These are phyloP conservation scores for Dactylonectria macrodidyma DNA, from an alignment of 2,329 filamentous ascomycete species.

Conservation along the genomic window DNA sequence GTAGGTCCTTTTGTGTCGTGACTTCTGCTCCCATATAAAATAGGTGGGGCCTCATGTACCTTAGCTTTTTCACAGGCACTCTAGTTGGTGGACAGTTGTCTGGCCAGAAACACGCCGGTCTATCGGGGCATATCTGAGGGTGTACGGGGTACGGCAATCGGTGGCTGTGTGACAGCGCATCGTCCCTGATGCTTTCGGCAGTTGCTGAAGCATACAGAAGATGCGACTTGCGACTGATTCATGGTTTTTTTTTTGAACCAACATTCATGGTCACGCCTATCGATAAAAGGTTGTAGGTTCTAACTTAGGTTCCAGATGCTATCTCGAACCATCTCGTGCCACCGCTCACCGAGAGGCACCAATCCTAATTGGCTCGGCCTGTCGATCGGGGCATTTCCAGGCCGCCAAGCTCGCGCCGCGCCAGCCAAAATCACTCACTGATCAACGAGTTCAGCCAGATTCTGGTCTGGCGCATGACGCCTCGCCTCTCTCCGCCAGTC, in stretches of 20 bases:
- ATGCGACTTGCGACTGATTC: neutral
- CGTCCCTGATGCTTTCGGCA: neutral
- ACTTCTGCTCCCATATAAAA: no score
- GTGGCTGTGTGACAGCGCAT: no score
- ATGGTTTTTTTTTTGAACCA: neutral
- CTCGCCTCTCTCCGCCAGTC: conserved; percentile 33
- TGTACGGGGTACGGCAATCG: no score
- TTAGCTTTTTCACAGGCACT: no score
- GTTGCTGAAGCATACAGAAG: neutral
- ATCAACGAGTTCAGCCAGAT: no score
- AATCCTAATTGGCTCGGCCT: conserved; percentile 28
- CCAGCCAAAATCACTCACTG: conserved; percentile 44
- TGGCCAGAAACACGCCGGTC: no score
- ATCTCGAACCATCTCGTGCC: conserved; percentile 40
- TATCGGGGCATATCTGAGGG: no score
- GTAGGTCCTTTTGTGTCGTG: no score
- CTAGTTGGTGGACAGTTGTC: no score
- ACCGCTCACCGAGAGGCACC: conserved; percentile 4
- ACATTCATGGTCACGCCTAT: neutral
- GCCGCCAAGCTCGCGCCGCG: conserved; percentile 28
- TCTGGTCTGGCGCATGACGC: neutral
- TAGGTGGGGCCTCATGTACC: no score
- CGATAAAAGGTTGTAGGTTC: conserved; percentile 16
- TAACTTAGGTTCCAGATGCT: neutral
- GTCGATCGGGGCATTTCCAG: conserved; percentile 16